These are phyloP conservation scores for Komagataea norvegica DNA, from an alignment of 1,139 yeast species.

Conservation along the genomic window DNA sequence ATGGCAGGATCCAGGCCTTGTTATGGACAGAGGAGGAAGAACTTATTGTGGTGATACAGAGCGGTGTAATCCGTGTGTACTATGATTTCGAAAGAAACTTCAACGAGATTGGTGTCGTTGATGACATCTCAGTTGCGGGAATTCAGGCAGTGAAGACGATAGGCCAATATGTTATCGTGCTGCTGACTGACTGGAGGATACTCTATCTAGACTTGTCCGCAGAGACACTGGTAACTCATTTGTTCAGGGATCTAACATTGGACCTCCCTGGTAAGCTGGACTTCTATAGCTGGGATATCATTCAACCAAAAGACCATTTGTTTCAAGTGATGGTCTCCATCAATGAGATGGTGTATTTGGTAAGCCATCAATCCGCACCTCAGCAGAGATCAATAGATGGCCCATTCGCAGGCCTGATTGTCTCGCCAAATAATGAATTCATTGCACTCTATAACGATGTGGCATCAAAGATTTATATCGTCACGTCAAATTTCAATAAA, in stretches of 20 bases:
- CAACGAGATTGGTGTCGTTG: constrained; percentile 18
- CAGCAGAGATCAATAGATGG: constrained; percentile 37
- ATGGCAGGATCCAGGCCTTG: constrained; percentile 52
- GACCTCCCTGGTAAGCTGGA: constrained; percentile 11
- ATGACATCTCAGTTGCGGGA: constrained; percentile 14
- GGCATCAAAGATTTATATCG: constrained; percentile 46
- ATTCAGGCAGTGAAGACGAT: constrained; percentile 24
- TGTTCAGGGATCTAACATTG: constrained; percentile 12
- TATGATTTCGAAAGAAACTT: constrained; percentile 48
- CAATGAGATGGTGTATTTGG: constrained; percentile 16
- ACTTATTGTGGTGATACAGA: constrained; percentile 55
- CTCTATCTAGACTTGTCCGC: constrained; percentile 12
- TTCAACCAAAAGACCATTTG: constrained; percentile 2
- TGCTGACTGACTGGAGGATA: constrained; percentile 20
- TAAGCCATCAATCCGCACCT: constrained; percentile 12
- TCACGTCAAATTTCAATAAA: constrained; percentile 46
- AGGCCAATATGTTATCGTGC: constrained; percentile 30
- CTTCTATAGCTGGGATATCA: constrained; percentile 19
- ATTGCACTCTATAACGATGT: constrained; percentile 50
- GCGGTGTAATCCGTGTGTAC: constrained; percentile 58
- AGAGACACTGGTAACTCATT: constrained; percentile 10
- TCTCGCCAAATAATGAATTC: constrained; percentile 60
- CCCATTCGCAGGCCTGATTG: constrained; percentile 47
- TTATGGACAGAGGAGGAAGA: constrained; percentile 54
- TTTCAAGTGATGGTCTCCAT: constrained; percentile 14